Evolutionary conservation across 345 rosid genomes (phyloP), one percentile per base, ranked within the genome.

Genomic region (Citrus trifoliata): DNA sequence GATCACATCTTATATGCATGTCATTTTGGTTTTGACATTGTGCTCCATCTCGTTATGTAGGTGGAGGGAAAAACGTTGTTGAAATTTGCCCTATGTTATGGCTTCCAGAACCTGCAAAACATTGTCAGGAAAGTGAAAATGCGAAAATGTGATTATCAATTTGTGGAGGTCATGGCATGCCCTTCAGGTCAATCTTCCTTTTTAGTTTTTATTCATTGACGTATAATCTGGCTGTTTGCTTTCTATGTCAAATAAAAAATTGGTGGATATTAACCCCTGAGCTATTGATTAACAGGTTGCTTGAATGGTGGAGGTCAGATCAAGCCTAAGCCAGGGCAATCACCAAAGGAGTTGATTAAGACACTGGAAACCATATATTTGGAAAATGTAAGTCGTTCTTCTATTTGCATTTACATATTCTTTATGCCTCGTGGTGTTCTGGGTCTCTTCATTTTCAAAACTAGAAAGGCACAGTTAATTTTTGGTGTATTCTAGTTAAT

Each of bases 91-190:
- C 62, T 82, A 32, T 96, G 99, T 80, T 92, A 96, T 82, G 99
- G 99, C 83, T 94, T 92, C 90, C 93, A 84, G 79, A 96, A 96
- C 83, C 88, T 96, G 83, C 99, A 96, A 86, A 96, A 96, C 61
- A 78, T 96, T 21, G 98, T 96, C 28, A 85, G 98, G 79, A 96
- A 88, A 85, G 83, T 96, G 51, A 94, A 94, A 85, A 92, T 80
- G 53, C 70, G 35, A 64, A 94, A 86, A 81, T 94, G 98, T 74
- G 98, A 94, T 77, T 96, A 92, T 83, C 94, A 96, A 38, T 96
- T 85, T 78, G 98, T 96, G 80, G 98, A 96, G 91, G 90, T 96
- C 80, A 96, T 94, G 99, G 99, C 98, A 22, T 96, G 98, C 70
- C 99, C 99, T 81, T 82, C 99, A 87, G 99, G 98, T 94, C 38